Percentiles rank a stretch among this genome's conserved stretches.
Evolutionary conservation across 164 flowering plant genomes (phyloP).

Genomic region (Magnolia kwangsiensis): DNA sequence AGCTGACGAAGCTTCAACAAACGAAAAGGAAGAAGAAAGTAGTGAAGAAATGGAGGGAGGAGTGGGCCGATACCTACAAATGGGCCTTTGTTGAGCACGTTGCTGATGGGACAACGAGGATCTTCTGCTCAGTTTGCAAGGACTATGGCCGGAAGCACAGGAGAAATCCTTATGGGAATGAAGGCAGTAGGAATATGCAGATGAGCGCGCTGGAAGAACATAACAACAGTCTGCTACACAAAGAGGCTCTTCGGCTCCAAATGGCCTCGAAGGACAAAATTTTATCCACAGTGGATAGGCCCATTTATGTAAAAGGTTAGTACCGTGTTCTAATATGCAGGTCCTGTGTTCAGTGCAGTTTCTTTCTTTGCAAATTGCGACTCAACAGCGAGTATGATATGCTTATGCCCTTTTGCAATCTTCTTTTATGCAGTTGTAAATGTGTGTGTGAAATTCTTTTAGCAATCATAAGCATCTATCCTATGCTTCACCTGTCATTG

Average conservation of each 20-base stretch:
- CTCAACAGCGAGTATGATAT: too few species aligned
- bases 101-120: constrained; percentile 90
- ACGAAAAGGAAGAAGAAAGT: constrained; percentile 92
- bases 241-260: constrained; percentile 96
- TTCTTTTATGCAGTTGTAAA: too few species aligned
- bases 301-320: constrained; percentile 85
- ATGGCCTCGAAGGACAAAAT: constrained; percentile 94
- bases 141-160: constrained; percentile 97
- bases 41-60: constrained; percentile 98
- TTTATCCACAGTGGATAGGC: constrained; percentile 57
- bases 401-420: too few species aligned
- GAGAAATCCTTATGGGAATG: constrained; percentile 97
- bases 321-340: background rate
- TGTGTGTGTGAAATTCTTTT: too few species aligned
- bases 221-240: constrained; percentile 95
- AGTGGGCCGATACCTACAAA: constrained; percentile 99
- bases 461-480: too few species aligned
- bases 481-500: too few species aligned
- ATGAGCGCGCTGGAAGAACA: constrained; percentile 99
- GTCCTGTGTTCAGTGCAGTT: background rate
- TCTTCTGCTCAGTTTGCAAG: constrained; percentile 90
- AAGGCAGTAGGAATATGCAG: constrained; percentile 99
- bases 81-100: constrained; percentile 92
- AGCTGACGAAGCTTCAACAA: constrained; percentile 50
- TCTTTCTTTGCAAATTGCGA: background rate